These are phyloP conservation scores for Ligustrum vulgare DNA, from an alignment of 257 asterid genomes.

Conservation along the genomic window DNA sequence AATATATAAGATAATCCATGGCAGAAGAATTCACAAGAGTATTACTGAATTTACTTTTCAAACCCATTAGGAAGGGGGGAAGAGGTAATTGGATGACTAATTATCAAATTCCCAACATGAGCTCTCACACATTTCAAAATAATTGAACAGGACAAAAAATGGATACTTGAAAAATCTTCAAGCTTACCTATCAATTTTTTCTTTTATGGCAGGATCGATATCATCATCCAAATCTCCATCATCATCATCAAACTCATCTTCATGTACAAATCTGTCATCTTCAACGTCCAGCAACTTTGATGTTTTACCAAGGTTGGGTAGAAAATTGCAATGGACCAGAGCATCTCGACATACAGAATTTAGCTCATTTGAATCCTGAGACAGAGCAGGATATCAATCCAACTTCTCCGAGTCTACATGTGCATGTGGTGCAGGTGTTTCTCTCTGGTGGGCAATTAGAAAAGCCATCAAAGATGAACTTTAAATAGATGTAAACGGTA, in stretches of 20 bases:
- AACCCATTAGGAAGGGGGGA: constrained; percentile 1
- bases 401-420: constrained; percentile 7
- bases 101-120: not conserved
- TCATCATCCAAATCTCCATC: constrained; percentile 65
- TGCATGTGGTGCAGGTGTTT: constrained; percentile 12
- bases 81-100: not conserved
- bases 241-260: constrained; percentile 66
- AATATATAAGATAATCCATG: not conserved
- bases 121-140: not conserved
- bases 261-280: constrained; percentile 53
- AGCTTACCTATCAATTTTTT: constrained; percentile 80
- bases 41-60: not conserved
- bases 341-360: constrained; percentile 40
- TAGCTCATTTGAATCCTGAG: constrained; percentile 49
- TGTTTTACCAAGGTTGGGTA: constrained; percentile 35
- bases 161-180: constrained; percentile 27
- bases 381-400: constrained; percentile 25
- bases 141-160: constrained; percentile 18
- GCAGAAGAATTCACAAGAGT: constrained; percentile 6
- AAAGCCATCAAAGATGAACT: not conserved
- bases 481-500: constrained; percentile 10
- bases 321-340: constrained; percentile 36
- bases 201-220: constrained; percentile 87
- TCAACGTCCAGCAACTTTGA: constrained; percentile 50
- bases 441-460: constrained; percentile 1